Conservation (phyloP, 306 rosid species). For the Cyamopsis tetragonoloba region DNA sequence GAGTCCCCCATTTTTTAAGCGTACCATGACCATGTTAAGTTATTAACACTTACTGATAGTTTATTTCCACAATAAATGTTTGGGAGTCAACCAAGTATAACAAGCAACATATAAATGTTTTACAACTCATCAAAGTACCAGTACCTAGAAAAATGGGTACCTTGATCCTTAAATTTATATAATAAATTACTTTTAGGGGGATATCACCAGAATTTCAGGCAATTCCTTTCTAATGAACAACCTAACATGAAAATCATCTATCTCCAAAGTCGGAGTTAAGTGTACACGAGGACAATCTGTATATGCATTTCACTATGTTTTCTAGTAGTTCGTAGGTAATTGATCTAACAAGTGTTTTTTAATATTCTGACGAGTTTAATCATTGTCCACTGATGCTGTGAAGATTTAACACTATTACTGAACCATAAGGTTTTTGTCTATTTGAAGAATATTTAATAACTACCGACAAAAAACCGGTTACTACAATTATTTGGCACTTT, state of each 20-base stretch:
- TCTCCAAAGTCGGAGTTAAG: background rate
- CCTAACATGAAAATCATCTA: background rate
- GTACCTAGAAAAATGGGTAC: background rate
- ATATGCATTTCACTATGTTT: background rate
- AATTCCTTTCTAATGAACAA: background rate
- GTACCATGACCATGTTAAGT: background rate
- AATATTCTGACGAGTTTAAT: background rate
- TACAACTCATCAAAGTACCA: background rate
- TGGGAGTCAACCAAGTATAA: background rate
- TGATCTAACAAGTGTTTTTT: background rate
- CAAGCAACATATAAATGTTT: background rate
- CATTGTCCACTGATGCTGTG: no score
- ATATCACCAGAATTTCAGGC: background rate
- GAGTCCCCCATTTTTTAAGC: background rate
- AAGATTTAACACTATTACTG: background rate
- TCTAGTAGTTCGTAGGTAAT: background rate
- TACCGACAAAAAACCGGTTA: background rate
- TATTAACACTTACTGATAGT: background rate
- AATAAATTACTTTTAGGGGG: background rate
- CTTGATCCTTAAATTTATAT: background rate
- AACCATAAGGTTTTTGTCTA: background rate
- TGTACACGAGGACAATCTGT: background rate
- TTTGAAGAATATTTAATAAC: background rate
- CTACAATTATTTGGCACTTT: background rate
- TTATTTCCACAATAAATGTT: background rate